Conservation (phyloP, 2,329 filamentous ascomycete species). For the Calonectria pauciramosa region DNA sequence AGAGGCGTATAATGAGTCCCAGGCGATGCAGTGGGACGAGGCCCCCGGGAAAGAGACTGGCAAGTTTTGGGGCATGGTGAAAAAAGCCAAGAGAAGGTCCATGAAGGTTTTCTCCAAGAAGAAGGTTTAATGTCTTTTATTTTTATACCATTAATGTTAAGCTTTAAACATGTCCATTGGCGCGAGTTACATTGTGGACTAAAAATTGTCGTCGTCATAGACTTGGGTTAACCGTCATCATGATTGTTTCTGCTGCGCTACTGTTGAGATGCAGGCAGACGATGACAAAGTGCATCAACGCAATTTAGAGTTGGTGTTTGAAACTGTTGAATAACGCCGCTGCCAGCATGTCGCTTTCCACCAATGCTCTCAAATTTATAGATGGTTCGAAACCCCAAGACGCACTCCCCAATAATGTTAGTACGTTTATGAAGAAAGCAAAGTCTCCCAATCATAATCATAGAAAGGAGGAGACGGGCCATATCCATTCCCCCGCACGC, state of each 20-base stretch:
- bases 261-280: too few relatives aligned
- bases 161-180: not conserved
- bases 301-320: too few relatives aligned
- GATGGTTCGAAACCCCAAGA: too few relatives aligned
- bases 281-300: too few relatives aligned
- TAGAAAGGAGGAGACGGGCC: too few relatives aligned
- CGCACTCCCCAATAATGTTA: too few relatives aligned
- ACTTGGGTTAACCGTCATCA: not conserved
- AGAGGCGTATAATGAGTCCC: not conserved
- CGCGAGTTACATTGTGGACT: not conserved
- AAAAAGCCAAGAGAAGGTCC: not conserved
- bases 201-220: not conserved
- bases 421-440: too few relatives aligned
- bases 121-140: not conserved
- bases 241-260: not conserved
- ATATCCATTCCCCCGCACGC: too few relatives aligned
- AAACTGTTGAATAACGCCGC: too few relatives aligned
- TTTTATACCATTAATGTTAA: not conserved
- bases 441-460: too few relatives aligned
- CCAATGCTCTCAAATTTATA: too few relatives aligned
- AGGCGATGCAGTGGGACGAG: not conserved
- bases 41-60: not conserved
- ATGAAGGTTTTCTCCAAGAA: not conserved
- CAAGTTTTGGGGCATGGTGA: slow-evolving; percentile 2
- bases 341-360: too few relatives aligned